Conservation (phyloP, 345 rosid species). For the Ceriops decandra region DNA sequence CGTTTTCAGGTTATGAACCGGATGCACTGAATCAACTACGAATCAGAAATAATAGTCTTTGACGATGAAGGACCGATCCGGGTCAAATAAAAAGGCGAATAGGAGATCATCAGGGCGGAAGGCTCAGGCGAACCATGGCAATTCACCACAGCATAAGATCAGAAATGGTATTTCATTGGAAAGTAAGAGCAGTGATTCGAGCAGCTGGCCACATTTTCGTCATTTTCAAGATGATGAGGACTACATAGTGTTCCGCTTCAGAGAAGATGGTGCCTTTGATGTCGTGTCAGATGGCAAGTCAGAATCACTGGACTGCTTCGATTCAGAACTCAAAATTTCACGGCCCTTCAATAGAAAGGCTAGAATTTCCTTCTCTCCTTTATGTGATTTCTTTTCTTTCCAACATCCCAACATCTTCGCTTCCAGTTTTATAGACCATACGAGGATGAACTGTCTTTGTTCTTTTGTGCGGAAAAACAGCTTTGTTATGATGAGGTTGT, state of each 20-base stretch:
- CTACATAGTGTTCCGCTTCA: conserved; percentile 8
- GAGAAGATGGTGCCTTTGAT: conserved; percentile 15
- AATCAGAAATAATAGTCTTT: conserved; percentile 14
- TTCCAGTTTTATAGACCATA: no score
- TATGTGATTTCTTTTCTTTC: no score
- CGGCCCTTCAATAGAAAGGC: no score
- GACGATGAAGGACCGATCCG: conserved; percentile 14
- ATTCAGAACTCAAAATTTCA: not conserved
- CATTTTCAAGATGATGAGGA: conserved; percentile 1
- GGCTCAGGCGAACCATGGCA: conserved; percentile 9
- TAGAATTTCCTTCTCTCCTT: no score
- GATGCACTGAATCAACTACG: conserved; percentile 18
- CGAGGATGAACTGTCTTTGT: no score
- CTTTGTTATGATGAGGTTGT: conserved; percentile 4
- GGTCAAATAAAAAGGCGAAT: conserved; percentile 16
- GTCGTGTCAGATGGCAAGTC: conserved; percentile 5
- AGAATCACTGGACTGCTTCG: not conserved
- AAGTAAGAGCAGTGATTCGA: not conserved
- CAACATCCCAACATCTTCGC: no score
- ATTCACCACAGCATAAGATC: conserved; percentile 24
- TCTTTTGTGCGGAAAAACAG: not conserved
- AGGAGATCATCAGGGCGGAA: conserved; percentile 23
- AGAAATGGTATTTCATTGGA: not conserved
- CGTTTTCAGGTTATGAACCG: conserved; percentile 37
- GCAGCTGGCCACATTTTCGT: not conserved